Evolutionary conservation across 2,329 filamentous ascomycete species (phyloP).

Genomic region (Fusarium armeniacum): DNA sequence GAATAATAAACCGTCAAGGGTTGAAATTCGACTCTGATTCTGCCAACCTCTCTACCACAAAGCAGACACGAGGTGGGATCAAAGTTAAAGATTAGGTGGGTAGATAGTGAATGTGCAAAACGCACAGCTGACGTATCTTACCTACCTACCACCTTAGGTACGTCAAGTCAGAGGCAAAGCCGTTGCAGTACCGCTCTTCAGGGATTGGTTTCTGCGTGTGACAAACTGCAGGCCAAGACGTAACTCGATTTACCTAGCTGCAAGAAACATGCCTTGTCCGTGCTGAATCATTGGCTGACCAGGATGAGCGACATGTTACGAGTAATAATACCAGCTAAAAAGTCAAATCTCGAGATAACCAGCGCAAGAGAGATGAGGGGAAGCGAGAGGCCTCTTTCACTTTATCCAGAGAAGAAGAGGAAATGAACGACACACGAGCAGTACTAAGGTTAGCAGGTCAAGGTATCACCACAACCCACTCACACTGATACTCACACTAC

Average conservation of each 20-base stretch:
- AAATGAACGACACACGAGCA: constrained; percentile 37
- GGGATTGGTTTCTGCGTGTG: constrained; percentile 35
- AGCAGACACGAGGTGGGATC: constrained; percentile 30
- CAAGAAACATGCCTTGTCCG: constrained; percentile 43
- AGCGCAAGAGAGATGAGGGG: constrained; percentile 21
- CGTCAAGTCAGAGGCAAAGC: constrained; percentile 22
- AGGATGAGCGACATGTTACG: constrained; percentile 4
- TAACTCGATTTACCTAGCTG: constrained; percentile 39
- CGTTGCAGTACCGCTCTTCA: constrained; percentile 35
- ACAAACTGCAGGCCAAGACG: constrained; percentile 47
- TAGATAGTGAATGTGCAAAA: constrained; percentile 31
- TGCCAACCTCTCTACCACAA: constrained; percentile 18
- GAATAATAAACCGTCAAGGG: background rate
- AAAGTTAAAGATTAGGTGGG: constrained; percentile 27
- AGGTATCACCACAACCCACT: constrained; percentile 26
- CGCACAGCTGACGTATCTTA: constrained; percentile 33
- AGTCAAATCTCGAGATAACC: background rate
- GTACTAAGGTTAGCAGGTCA: background rate
- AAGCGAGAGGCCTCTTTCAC: constrained; percentile 34
- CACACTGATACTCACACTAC: constrained; percentile 23
- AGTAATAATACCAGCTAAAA: background rate
- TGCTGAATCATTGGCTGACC: constrained; percentile 40
- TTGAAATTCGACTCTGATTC: background rate
- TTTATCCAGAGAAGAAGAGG: constrained; percentile 24
- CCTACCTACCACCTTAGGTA: background rate